Evolutionary conservation across 345 rosid species (phyloP).

Genomic region (Brassica carinata): DNA sequence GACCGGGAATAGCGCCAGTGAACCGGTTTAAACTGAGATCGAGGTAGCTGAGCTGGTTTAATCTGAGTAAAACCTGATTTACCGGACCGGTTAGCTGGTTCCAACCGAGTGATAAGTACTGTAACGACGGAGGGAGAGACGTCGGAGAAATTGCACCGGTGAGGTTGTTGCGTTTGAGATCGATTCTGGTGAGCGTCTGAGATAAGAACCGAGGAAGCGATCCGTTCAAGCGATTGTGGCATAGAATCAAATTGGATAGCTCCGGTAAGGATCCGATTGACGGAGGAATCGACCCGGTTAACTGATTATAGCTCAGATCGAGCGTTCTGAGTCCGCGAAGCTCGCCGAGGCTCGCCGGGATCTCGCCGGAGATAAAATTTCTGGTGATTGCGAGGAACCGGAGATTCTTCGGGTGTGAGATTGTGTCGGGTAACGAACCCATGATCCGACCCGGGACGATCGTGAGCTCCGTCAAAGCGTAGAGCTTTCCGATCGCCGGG

Average conservation of each 20-base stretch:
- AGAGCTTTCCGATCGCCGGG: constrained; percentile 79
- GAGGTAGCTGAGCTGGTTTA: constrained; percentile 69
- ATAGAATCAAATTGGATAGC: constrained; percentile 72
- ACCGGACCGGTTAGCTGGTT: constrained; percentile 75
- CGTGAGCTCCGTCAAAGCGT: constrained; percentile 69
- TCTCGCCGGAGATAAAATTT: constrained; percentile 67
- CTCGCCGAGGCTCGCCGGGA: constrained; percentile 73
- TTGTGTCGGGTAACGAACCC: constrained; percentile 66
- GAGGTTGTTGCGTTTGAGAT: constrained; percentile 77
- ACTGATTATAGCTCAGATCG: constrained; percentile 87
- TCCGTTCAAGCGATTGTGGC: constrained; percentile 83
- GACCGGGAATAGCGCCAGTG: constrained; percentile 62
- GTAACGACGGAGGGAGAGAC: constrained; percentile 69
- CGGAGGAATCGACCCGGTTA: constrained; percentile 64
- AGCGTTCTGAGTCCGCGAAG: constrained; percentile 66
- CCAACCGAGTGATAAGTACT: constrained; percentile 75
- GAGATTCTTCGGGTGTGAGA: constrained; percentile 60
- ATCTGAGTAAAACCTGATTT: constrained; percentile 55
- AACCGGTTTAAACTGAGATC: constrained; percentile 85
- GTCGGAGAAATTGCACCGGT: constrained; percentile 59
- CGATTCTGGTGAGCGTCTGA: constrained; percentile 64
- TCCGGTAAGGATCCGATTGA: constrained; percentile 70
- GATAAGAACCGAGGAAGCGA: constrained; percentile 76
- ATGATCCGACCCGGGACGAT: constrained; percentile 80
- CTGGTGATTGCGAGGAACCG: constrained; percentile 79